Evolutionary conservation across 768 basidiomycete genomes (phyloP).

Genomic region (Suillus occidentalis): DNA sequence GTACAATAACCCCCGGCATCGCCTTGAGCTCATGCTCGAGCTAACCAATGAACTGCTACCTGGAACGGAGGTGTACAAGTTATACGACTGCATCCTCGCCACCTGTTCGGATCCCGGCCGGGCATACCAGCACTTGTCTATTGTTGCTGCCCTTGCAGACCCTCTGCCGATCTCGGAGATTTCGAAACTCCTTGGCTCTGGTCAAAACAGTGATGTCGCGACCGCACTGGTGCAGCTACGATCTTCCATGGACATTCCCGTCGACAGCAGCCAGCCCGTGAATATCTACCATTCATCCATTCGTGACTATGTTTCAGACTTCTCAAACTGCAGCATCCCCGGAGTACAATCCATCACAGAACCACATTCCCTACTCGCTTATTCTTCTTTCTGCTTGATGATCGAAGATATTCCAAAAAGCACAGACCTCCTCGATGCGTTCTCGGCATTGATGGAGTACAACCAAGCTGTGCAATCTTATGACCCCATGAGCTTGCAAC

Average conservation of each 20-base stretch:
- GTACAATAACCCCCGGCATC: background rate
- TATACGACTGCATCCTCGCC: background rate
- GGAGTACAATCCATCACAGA: background rate
- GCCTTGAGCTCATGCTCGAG: background rate
- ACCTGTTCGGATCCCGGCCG: background rate
- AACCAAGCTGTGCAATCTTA: background rate
- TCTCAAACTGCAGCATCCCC: background rate
- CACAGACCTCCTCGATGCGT: background rate
- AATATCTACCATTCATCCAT: background rate
- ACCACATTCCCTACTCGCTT: background rate
- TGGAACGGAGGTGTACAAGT: background rate
- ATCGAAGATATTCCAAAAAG: background rate
- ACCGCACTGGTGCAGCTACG: background rate
- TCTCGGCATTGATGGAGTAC: background rate
- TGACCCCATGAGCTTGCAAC: background rate
- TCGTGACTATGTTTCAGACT: background rate
- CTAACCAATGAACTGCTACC: background rate
- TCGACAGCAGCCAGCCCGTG: background rate
- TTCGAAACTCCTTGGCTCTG: background rate
- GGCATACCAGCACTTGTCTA: background rate
- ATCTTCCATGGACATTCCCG: background rate
- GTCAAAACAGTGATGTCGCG: background rate
- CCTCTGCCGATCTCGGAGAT: background rate
- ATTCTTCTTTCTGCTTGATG: background rate
- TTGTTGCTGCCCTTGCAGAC: background rate